Conservation (phyloP, 192 early-diverging fungal genomes). For the Coemansia guatemalensis region DNA sequence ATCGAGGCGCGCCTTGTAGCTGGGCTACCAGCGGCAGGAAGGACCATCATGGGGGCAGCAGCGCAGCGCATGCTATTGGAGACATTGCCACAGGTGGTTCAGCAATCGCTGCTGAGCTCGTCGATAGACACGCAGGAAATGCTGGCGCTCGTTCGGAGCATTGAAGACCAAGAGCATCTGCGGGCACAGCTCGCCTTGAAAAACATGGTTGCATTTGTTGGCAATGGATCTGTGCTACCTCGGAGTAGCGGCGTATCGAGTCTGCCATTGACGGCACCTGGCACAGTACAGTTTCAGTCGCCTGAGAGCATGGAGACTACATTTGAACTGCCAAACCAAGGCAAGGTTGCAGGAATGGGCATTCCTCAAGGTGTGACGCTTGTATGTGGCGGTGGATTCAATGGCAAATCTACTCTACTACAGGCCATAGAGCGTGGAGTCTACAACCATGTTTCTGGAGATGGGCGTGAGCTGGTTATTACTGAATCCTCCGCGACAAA, state of each 20-base stretch:
- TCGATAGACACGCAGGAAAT: constrained; percentile 27
- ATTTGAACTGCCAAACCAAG: constrained; percentile 53
- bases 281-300: constrained; percentile 35
- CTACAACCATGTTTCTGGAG: constrained; percentile 59
- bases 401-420: constrained; percentile 62
- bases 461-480: constrained; percentile 59
- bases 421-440: constrained; percentile 57
- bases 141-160: constrained; percentile 29
- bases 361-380: constrained; percentile 54
- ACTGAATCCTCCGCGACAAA: constrained; percentile 35
- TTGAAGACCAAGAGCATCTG: constrained; percentile 56
- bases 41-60: constrained; percentile 44
- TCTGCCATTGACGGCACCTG: constrained; percentile 30
- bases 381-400: constrained; percentile 57
- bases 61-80: constrained; percentile 48
- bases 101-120: constrained; percentile 22
- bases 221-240: constrained; percentile 56
- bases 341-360: constrained; percentile 55
- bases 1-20: constrained; percentile 54
- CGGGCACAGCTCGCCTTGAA: constrained; percentile 32
- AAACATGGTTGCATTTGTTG: constrained; percentile 52
- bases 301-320: constrained; percentile 36
- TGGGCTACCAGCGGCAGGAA: constrained; percentile 51
- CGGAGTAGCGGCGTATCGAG: constrained; percentile 54
- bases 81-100: constrained; percentile 39